These are phyloP conservation scores for Trichosporon asahii DNA, from an alignment of 1,284 basidiomycete species.

Conservation along the genomic window DNA sequence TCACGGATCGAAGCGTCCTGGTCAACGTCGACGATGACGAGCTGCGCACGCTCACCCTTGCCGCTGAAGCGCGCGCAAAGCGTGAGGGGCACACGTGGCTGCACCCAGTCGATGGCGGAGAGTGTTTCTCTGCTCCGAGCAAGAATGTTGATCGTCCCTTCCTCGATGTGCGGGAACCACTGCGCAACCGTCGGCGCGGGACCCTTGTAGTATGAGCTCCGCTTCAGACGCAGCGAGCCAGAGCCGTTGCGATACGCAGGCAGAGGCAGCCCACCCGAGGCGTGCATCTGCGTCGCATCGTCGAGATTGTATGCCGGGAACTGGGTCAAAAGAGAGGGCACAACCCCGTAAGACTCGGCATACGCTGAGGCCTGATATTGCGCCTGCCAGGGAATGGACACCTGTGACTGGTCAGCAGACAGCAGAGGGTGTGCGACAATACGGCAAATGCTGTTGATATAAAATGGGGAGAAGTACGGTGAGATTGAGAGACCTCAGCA, in stretches of 20 bases:
- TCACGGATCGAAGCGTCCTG: slow-evolving; percentile 35
- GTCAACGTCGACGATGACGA: slow-evolving; percentile 35
- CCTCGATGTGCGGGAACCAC: slow-evolving; percentile 24
- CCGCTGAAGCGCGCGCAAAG: slow-evolving; percentile 15
- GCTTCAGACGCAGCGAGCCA: slow-evolving; percentile 16
- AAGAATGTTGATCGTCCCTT: slow-evolving; percentile 29
- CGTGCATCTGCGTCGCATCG: slow-evolving; percentile 38
- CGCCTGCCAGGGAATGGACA: slow-evolving; percentile 44
- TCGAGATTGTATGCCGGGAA: slow-evolving; percentile 47
- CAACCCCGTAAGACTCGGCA: slow-evolving; percentile 29
- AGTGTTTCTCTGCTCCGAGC: slow-evolving; percentile 27
- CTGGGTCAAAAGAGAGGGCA: slow-evolving; percentile 37
- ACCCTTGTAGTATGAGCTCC: background rate
- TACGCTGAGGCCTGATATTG: slow-evolving; percentile 40
- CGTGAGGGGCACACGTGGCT: slow-evolving; percentile 11
- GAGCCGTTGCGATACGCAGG: slow-evolving; percentile 5
- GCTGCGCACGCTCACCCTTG: slow-evolving; percentile 20
- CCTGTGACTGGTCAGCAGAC: slow-evolving; percentile 28
- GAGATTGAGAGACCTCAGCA: background rate
- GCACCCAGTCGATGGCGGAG: slow-evolving; percentile 14
- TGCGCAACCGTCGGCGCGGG: slow-evolving; percentile 19
- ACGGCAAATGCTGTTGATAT: background rate
- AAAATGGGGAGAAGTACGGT: background rate
- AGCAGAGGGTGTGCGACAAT: background rate
- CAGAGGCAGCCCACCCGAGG: slow-evolving; percentile 18